A percentile compares a stretch with the other conserved stretches of the same genome.
phyloP scores from a whole-genome alignment of 345 rosid species.

The Citrus medica region DNA sequence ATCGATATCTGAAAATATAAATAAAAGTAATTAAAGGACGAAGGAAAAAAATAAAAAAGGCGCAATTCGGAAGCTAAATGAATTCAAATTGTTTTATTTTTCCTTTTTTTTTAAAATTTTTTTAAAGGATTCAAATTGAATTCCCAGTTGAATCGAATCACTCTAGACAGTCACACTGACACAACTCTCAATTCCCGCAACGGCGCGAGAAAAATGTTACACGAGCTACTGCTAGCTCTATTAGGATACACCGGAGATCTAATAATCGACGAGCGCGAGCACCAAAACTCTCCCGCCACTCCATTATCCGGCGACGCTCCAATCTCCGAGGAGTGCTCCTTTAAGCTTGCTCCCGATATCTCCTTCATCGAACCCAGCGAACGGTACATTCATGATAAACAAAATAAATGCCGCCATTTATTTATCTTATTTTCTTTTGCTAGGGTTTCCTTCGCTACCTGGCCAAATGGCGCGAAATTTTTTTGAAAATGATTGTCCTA shows the following conservation, averaged over 20 bases:
- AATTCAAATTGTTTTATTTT: too few species aligned
- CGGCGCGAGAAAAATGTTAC: too few species aligned
- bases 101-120: fast-evolving
- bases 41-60: too few species aligned
- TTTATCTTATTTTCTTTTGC: neutral
- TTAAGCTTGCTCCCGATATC: slow-evolving; percentile 88
- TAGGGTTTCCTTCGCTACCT: neutral
- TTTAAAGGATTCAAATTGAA: too few species aligned
- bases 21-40: too few species aligned
- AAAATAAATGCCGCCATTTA: neutral
- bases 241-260: slow-evolving; percentile 94
- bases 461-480: neutral
- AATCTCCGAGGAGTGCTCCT: slow-evolving; percentile 61
- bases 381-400: slow-evolving; percentile 31
- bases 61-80: too few species aligned
- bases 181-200: too few species aligned
- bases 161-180: too few species aligned
- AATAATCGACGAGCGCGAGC: slow-evolving; percentile 84
- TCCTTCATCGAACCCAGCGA: slow-evolving; percentile 87
- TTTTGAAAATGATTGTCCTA: neutral
- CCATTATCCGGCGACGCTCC: slow-evolving; percentile 52
- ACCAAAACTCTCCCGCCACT: slow-evolving; percentile 54
- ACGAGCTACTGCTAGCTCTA: slow-evolving; percentile 62
- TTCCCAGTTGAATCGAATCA: too few species aligned
- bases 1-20: too few species aligned